Evolutionary conservation across 148 eudicot species (phyloP), one percentile per base, ranked within the genome.

Genomic region (Polygonum maritimum): DNA sequence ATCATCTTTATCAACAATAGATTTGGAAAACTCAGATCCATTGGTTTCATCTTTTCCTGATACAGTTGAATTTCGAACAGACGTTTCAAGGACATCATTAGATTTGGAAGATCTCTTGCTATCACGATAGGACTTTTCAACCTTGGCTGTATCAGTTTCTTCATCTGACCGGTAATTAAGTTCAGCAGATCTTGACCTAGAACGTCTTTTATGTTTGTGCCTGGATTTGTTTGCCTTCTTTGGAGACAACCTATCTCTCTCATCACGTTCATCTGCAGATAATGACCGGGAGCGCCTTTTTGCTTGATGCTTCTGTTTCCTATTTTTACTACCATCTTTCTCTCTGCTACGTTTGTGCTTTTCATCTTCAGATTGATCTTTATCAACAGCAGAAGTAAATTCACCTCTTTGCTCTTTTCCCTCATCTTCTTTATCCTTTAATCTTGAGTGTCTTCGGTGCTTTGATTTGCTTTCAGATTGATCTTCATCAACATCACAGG

Each of bases 261-360:
- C 85, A 70, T 54, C 82, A 31, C 77, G 76, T 80, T 87, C 82
- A 77, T 49, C 95, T 49, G 80, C 73, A 78, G 98, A 90, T 48
- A 83, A 71, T 39, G 95, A 90, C 75, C 92, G 86, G 33, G 92
- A 88, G 54, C 81, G 82, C 82, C 85, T 85, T 79, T 89, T 82
- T 14, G 81, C 86, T 51, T 70, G 86, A 76, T 79, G 82, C 39
- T 83, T 88, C 33, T 84, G 82, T 74, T 80, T 86, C 72, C 81
- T 91, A 75, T 79, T 85, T 74, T 78, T 82, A 75, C 77, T 84
- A 63, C 83, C 77, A 52, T 77, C 82, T 71, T 51, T 62, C 78
- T 77, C 81, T 82, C 74, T 75, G 26, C 74, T 78, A 15, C 78
- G 73, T n/a, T 58, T 77, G 12, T 78, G 85, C 79, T 85, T 89